Conservation (phyloP, 208 protist genomes). For the Acanthamoeba royreba region DNA sequence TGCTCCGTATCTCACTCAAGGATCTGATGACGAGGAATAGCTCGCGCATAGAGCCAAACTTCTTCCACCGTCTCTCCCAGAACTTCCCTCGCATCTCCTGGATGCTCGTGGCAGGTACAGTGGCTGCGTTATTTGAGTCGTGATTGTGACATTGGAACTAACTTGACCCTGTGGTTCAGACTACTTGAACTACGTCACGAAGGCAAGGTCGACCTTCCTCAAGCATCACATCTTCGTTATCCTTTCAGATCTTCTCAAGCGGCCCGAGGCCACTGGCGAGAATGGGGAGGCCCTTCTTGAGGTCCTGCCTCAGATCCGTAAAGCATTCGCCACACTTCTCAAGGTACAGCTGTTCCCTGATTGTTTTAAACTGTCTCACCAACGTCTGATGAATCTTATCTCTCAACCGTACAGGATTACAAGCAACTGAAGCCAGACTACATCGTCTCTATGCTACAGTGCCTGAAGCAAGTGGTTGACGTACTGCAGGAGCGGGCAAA, state of each 20-base stretch:
- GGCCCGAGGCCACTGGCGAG: conserved; percentile 14
- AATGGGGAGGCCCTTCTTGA: neutral
- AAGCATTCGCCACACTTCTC: neutral
- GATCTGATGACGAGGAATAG: conserved; percentile 34
- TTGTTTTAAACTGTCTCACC: neutral
- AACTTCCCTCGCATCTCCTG: conserved; percentile 2
- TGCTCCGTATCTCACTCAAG: neutral
- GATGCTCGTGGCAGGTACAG: conserved; percentile 9
- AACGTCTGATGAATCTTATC: neutral
- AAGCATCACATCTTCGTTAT: conserved; percentile 18
- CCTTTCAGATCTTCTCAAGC: neutral
- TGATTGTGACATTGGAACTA: neutral
- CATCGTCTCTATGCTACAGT: neutral
- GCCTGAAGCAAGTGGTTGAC: conserved; percentile 14
- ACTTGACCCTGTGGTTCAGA: neutral
- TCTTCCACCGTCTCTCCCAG: conserved; percentile 16
- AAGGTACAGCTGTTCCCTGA: neutral
- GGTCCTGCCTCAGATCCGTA: neutral
- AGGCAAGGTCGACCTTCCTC: neutral
- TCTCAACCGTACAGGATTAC: neutral
- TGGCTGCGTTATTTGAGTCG: neutral
- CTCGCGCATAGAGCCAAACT: neutral
- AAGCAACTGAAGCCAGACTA: conserved; percentile 31
- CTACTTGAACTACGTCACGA: neutral
- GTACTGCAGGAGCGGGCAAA: neutral